Conservation (phyloP, 23 red algal species). For the Gracilaria gracilis region DNA sequence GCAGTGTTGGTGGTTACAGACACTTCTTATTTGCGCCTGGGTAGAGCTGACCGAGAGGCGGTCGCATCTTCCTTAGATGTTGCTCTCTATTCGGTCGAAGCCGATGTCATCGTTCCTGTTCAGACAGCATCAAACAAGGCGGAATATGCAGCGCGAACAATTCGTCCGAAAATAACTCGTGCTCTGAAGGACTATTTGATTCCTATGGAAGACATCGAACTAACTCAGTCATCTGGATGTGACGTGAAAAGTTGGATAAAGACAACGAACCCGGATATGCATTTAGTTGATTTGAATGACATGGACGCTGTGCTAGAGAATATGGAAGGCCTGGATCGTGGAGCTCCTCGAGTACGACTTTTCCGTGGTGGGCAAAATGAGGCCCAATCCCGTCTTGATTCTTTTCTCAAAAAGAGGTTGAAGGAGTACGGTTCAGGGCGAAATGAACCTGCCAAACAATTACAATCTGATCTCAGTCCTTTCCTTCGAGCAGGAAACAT, state of each 20-base stretch:
- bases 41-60: conserved; percentile 40
- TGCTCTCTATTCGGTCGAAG: conserved; percentile 80
- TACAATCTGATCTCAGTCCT: conserved; percentile 83
- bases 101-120: conserved; percentile 92
- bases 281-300: conserved; percentile 30
- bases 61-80: conserved; percentile 48
- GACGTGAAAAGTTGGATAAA: conserved; percentile 37
- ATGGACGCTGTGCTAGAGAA: conserved; percentile 12
- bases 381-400: conserved; percentile 54
- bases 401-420: conserved; percentile 71
- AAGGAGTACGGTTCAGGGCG: conserved; percentile 61
- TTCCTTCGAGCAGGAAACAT: conserved; percentile 91
- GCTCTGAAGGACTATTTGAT: conserved; percentile 58
- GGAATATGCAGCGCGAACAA: conserved; percentile 90
- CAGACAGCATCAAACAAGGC: conserved; percentile 69
- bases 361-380: conserved; percentile 82
- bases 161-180: conserved; percentile 82
- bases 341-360: conserved; percentile 56
- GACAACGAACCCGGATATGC: background rate
- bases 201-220: conserved; percentile 40
- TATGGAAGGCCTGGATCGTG: conserved; percentile 69
- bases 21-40: conserved; percentile 74
- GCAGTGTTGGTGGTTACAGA: conserved; percentile 82
- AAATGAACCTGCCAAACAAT: conserved; percentile 80
- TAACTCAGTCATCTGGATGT: conserved; percentile 11